Evolutionary conservation across 805 yeast species (phyloP).

Genomic region (Wickerhamiella bombiphila): DNA sequence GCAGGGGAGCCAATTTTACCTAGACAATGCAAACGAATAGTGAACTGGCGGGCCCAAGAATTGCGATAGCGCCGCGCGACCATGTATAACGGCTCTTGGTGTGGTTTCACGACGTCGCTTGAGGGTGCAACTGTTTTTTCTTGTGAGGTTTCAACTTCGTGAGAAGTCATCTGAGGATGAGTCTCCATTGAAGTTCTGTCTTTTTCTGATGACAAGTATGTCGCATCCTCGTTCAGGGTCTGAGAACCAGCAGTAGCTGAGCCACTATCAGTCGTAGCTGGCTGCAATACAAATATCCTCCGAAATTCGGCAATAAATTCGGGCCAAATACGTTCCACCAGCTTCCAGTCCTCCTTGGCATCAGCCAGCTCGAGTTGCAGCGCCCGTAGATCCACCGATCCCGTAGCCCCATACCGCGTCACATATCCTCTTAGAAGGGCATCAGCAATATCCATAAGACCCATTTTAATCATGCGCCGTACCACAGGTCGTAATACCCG

Average conservation of each 20-base stretch:
- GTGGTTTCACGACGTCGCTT: neutral
- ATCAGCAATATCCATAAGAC: constrained; percentile 12
- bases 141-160: neutral
- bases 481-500: constrained; percentile 17
- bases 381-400: constrained; percentile 6
- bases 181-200: too few relatives aligned
- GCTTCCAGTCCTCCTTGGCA: constrained; percentile 1
- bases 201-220: too few relatives aligned
- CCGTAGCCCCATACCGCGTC: constrained; percentile 1
- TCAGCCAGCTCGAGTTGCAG: constrained; percentile 11
- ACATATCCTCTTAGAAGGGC: constrained; percentile 11
- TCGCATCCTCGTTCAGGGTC: too few relatives aligned
- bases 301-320: constrained; percentile 6
- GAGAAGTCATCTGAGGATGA: too few relatives aligned
- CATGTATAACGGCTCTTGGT: constrained; percentile 3
- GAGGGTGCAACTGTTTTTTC: neutral
- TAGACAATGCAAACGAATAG: constrained; percentile 7
- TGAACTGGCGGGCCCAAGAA: constrained; percentile 5
- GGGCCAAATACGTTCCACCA: constrained; percentile 10
- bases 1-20: neutral
- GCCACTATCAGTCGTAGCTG: neutral
- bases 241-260: neutral
- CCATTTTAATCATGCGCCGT: constrained; percentile 10
- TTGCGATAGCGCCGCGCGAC: constrained; percentile 11
- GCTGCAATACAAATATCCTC: constrained; percentile 5